Percentiles rank a stretch among this genome's conserved stretches.
These are phyloP conservation scores for Beauveria sp. DNA, from an alignment of 2,329 filamentous ascomycete species.

Conservation along the genomic window DNA sequence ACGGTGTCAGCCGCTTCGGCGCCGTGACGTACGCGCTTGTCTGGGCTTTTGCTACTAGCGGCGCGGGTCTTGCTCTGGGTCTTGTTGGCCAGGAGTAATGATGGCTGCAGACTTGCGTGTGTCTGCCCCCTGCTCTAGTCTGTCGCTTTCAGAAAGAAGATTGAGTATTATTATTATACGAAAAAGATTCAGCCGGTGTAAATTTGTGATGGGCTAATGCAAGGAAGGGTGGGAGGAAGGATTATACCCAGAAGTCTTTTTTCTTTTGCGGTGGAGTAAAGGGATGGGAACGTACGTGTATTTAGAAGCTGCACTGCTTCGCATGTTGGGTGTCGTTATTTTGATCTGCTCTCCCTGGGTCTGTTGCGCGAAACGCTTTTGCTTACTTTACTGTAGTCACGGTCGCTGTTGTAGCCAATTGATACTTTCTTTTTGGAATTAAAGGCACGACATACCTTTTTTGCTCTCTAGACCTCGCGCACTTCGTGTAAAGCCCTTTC, in stretches of 20 bases:
- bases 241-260: constrained; percentile 2
- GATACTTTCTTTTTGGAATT: background rate
- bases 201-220: background rate
- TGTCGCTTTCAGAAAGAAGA: background rate
- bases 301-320: background rate
- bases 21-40: constrained; percentile 65
- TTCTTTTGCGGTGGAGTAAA: background rate
- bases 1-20: constrained; percentile 62
- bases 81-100: constrained; percentile 39
- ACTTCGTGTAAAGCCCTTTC: background rate
- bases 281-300: background rate
- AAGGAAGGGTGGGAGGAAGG: background rate
- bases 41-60: constrained; percentile 60
- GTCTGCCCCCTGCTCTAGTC: too few species aligned
- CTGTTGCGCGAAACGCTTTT: background rate
- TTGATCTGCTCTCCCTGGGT: background rate
- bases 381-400: background rate
- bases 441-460: background rate
- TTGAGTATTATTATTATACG: background rate
- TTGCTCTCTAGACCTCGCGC: background rate
- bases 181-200: background rate
- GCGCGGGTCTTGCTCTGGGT: constrained; percentile 50
- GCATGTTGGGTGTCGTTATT: background rate
- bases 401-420: background rate
- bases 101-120: background rate